Evolutionary conservation across 2,329 filamentous ascomycete species (phyloP).

Genomic region (Emergomyces africanus): DNA sequence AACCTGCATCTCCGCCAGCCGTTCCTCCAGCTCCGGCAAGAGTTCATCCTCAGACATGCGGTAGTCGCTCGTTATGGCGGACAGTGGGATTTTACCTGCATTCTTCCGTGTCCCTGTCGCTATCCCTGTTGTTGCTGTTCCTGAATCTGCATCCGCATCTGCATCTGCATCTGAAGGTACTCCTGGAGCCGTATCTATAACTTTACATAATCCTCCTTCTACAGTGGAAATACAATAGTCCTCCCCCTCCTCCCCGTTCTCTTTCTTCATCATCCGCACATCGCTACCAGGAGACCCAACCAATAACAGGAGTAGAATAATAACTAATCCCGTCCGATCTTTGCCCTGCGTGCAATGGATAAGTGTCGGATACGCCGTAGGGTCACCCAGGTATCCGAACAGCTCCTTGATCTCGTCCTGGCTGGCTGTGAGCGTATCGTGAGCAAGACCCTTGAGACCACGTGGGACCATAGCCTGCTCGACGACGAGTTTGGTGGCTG

Average conservation of each 20-base stretch:
- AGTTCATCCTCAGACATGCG: slow-evolving; percentile 50
- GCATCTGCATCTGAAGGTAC: neutral
- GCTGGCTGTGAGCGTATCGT: slow-evolving; percentile 57
- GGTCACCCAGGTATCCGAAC: slow-evolving; percentile 50
- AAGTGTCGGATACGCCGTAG: slow-evolving; percentile 48
- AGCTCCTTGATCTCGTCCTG: slow-evolving; percentile 52
- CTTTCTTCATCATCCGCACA: neutral
- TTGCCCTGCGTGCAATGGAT: slow-evolving; percentile 86
- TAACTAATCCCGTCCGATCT: slow-evolving; percentile 63
- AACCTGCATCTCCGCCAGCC: slow-evolving; percentile 53
- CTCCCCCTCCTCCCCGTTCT: slow-evolving; percentile 10
- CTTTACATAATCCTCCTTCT: neutral
- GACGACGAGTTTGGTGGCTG: slow-evolving; percentile 58
- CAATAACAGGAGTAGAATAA: slow-evolving; percentile 55
- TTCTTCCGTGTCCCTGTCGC: neutral
- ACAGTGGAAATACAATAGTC: too few relatives aligned
- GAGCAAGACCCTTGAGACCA: slow-evolving; percentile 58
- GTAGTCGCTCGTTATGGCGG: slow-evolving; percentile 61
- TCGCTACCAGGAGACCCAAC: slow-evolving; percentile 26
- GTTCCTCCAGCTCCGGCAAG: slow-evolving; percentile 46
- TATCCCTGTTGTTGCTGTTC: neutral
- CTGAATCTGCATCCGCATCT: neutral
- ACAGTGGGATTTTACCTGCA: slow-evolving; percentile 31
- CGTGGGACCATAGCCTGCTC: slow-evolving; percentile 57
- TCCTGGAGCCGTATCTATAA: neutral